Evolutionary conservation across 306 rosid species (phyloP).

Genomic region (Acacia confusa): DNA sequence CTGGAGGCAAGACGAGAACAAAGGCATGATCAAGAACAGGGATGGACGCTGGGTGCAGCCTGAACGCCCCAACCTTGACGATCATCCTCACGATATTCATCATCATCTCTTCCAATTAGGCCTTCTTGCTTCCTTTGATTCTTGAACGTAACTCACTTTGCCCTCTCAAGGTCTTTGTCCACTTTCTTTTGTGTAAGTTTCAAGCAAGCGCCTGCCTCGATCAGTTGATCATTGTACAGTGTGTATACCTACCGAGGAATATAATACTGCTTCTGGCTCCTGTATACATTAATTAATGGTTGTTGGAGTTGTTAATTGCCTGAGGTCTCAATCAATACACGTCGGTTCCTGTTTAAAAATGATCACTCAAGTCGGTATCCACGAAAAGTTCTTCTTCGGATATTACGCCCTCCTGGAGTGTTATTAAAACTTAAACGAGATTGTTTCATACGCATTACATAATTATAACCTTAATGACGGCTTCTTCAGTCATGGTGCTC

Average conservation of each 20-base stretch:
- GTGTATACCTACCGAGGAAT: not conserved
- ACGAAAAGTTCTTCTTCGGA: not conserved
- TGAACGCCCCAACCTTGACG: constrained; percentile 63
- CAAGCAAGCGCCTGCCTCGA: not conserved
- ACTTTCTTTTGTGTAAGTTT: not conserved
- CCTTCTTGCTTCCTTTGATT: constrained; percentile 29
- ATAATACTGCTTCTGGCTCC: not conserved
- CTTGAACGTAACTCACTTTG: not conserved
- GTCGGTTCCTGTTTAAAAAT: not conserved
- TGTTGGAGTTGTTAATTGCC: not conserved
- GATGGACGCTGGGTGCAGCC: constrained; percentile 88
- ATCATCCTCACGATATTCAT: constrained; percentile 60
- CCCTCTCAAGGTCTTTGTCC: not conserved
- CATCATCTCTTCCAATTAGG: constrained; percentile 53
- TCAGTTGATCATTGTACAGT: not conserved
- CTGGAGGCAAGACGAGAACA: constrained; percentile 85
- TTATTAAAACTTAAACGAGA: not conserved
- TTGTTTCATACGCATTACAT: not conserved
- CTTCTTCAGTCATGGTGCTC: not conserved
- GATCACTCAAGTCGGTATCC: not conserved
- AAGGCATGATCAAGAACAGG: constrained; percentile 66
- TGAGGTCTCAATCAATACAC: not conserved
- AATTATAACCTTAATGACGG: not conserved
- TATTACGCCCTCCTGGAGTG: not conserved
- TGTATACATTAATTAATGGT: not conserved